Evolutionary conservation across 148 eudicot genomes (phyloP).

Genomic region (Drosera capensis): DNA sequence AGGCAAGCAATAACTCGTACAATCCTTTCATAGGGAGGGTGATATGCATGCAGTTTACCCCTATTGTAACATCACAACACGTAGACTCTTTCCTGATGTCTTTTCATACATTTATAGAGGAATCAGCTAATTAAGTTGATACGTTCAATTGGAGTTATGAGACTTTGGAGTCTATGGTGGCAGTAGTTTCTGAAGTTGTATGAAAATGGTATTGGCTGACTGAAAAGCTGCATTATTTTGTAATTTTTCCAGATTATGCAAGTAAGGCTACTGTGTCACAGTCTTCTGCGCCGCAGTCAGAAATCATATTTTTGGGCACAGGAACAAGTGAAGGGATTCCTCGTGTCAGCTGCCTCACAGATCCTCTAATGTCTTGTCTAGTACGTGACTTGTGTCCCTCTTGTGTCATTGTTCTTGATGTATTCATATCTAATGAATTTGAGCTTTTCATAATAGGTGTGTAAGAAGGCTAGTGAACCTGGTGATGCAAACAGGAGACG

Average conservation of each 20-base stretch:
- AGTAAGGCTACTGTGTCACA: background rate
- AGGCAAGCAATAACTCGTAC: too few relatives aligned
- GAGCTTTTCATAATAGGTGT: slow-evolving; percentile 31
- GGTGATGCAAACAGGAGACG: slow-evolving; percentile 78
- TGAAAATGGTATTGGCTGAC: too few relatives aligned
- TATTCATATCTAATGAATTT: background rate
- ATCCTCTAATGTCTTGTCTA: slow-evolving; percentile 53
- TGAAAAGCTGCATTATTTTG: too few relatives aligned
- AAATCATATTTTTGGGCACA: slow-evolving; percentile 85
- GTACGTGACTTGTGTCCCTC: slow-evolving; percentile 24
- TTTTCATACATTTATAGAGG: too few relatives aligned
- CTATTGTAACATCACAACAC: too few relatives aligned
- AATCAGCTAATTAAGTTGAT: too few relatives aligned
- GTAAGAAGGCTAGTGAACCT: slow-evolving; percentile 63
- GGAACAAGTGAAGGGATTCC: slow-evolving; percentile 99
- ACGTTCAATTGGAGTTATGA: too few relatives aligned
- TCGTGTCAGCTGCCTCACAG: slow-evolving; percentile 94
- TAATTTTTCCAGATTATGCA: background rate
- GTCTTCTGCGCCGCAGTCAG: slow-evolving; percentile 23
- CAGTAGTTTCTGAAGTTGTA: too few relatives aligned
- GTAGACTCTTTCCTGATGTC: too few relatives aligned
- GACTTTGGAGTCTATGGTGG: too few relatives aligned
- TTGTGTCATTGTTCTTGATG: slow-evolving; percentile 1
- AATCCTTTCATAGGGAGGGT: too few relatives aligned
- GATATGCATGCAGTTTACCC: too few relatives aligned